Base-by-base conservation (phyloP, 2,329 filamentous ascomycete species). In the Colletotrichum sp. region DNA sequence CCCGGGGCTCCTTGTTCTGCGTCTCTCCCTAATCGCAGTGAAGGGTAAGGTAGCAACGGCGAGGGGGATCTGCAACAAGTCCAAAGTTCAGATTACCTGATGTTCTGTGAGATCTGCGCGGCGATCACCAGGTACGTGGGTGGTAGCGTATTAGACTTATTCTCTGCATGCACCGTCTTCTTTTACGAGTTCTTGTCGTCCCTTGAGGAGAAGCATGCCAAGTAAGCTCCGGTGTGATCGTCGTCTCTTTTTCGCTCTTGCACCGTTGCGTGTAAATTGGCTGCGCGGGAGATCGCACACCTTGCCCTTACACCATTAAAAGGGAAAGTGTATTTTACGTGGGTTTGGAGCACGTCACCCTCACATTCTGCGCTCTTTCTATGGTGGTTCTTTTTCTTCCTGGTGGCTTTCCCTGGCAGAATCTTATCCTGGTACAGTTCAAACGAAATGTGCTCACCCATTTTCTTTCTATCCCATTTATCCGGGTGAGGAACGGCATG, bases 71-170 rank as follows among this genome's bases (percentile, higher is more conserved):
- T 43, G 71, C 71, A 67, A 66, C 71, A 32, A 66, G 60, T 48
- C 36, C 55, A 36, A 61, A 66, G 48, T 75, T 67, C 74, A 76
- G 72, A 74, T 52, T 52, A 57, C 28, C 28, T 71, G 66, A 75
- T 71, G 66, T 75, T 52, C 74, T 55, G 72, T 71, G 55, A 67
- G 71, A 75, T 75, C 74, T 64, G 16, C 71, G 59, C 59, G 72
- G 60, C 39, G 66, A 75, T 75, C 74, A 26, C 32, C 72, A 72
- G 68, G 68, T 10, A 60, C 21, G 52, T 34, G 52, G 21, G 32
- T 28, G 24, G 32, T 36, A 60, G 64, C 34, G 52, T 61, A 32
- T 66, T 36, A 32, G 24, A 16, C 39, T 66, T 52, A 32, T 66
- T 66, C 30, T 52, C 30, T 63, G 26, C 28, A 30, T 63, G 28